Evolutionary conservation across 2,329 filamentous ascomycete genomes (phyloP).

Genomic region (Teratosphaeria gauchensis): DNA sequence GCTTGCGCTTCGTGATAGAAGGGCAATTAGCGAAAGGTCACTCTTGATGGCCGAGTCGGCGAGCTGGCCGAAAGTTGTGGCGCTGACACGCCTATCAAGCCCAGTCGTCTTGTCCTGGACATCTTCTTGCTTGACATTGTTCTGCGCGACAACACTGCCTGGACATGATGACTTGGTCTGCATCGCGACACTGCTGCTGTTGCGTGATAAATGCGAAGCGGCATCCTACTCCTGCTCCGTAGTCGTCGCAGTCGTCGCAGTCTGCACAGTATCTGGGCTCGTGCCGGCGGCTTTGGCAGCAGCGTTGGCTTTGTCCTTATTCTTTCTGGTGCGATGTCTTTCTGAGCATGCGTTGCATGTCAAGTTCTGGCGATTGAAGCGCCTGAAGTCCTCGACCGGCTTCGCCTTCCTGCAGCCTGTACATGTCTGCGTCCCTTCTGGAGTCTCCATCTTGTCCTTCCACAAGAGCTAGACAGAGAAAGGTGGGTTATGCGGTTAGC

Average conservation of each 20-base stretch:
- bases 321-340: constrained; percentile 4
- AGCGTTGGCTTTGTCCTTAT: not conserved
- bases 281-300: not conserved
- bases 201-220: not conserved
- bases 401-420: constrained; percentile 8
- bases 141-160: not conserved
- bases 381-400: constrained; percentile 2
- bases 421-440: constrained; percentile 2
- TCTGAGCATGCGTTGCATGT: constrained; percentile 8
- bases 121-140: not conserved
- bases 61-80: not conserved
- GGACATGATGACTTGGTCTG: not conserved
- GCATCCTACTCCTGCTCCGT: not conserved
- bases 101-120: not conserved
- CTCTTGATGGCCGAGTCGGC: not conserved
- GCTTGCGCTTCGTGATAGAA: not conserved
- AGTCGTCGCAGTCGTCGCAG: not conserved
- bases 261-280: not conserved
- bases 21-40: not conserved
- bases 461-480: not conserved
- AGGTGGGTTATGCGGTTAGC: not conserved
- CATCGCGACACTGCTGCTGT: not conserved
- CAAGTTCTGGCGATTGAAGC: constrained; percentile 5
- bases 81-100: not conserved
- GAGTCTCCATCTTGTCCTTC: not conserved